Evolutionary conservation across 495 filamentous ascomycete species (phyloP).

Genomic region (Chlorociboria aeruginascens): DNA sequence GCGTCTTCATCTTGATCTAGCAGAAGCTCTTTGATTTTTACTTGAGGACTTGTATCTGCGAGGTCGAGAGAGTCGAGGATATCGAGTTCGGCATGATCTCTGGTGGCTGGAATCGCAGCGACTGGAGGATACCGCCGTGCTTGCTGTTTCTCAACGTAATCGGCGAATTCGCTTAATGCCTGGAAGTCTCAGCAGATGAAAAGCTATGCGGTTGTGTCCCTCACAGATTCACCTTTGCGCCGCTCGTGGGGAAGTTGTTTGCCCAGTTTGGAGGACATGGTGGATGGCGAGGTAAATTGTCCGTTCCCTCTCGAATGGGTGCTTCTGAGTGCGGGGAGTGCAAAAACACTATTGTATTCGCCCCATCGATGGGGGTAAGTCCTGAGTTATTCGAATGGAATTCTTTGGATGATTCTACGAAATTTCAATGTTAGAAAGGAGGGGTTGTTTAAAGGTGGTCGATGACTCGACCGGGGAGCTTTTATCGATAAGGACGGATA

Average conservation of each 20-base stretch:
- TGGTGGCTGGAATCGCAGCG: slow-evolving; percentile 26
- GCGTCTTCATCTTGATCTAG: slow-evolving; percentile 50
- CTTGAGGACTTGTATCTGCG: slow-evolving; percentile 56
- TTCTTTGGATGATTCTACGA: neutral
- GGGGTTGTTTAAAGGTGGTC: neutral
- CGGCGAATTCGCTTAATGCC: slow-evolving; percentile 94
- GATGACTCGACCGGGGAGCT: too few relatives aligned
- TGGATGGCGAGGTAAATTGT: slow-evolving; percentile 9
- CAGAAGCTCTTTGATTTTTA: slow-evolving; percentile 65
- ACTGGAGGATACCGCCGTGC: slow-evolving; percentile 41
- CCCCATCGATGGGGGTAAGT: slow-evolving; percentile 6
- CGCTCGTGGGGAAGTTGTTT: slow-evolving; percentile 64
- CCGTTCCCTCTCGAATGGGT: neutral
- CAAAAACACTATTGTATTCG: slow-evolving; percentile 8
- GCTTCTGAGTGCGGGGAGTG: neutral
- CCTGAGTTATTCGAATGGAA: neutral
- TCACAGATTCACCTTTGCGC: slow-evolving; percentile 74
- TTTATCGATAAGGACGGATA: too few relatives aligned
- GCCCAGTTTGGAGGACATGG: slow-evolving; percentile 39
- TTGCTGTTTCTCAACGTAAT: slow-evolving; percentile 95
- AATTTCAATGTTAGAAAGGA: neutral
- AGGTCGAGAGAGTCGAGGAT: slow-evolving; percentile 82
- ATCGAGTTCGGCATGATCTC: slow-evolving; percentile 84
- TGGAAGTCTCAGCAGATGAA: slow-evolving; percentile 22
- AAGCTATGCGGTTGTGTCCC: slow-evolving; percentile 6